These are phyloP conservation scores for Solanum sitiens DNA, from an alignment of 257 asterid species.

Conservation along the genomic window DNA sequence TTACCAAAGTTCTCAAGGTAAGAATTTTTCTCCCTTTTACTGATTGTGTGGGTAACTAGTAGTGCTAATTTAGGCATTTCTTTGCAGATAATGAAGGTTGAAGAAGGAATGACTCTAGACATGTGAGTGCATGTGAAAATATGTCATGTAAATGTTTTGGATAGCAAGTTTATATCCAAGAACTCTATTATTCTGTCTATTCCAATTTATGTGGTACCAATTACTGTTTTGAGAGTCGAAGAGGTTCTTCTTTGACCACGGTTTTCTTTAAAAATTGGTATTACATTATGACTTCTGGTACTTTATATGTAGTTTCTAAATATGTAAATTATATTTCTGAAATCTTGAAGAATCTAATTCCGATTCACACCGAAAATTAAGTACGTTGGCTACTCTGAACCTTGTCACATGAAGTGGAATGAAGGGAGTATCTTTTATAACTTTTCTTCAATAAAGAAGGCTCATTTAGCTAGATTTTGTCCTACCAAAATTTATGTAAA, in stretches of 20 bases:
- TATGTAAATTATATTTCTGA: not conserved
- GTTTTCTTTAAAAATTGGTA: not conserved
- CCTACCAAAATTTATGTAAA: not conserved
- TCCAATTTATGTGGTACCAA: not conserved
- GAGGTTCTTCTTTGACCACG: not conserved
- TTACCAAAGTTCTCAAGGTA: constrained; percentile 91
- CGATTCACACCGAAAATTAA: not conserved
- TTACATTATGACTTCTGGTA: not conserved
- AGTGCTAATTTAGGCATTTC: constrained; percentile 1
- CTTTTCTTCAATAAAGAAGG: not conserved
- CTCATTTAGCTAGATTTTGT: not conserved
- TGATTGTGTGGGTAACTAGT: not conserved
- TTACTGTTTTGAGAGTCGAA: not conserved
- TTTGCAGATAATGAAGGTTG: constrained; percentile 78
- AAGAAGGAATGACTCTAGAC: constrained; percentile 94
- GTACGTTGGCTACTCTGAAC: not conserved
- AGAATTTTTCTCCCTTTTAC: not conserved
- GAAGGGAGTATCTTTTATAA: not conserved
- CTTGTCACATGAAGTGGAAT: not conserved
- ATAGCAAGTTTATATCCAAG: not conserved
- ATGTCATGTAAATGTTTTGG: not conserved
- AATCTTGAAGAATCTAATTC: not conserved
- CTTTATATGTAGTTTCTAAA: not conserved
- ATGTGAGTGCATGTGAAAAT: constrained; percentile 41
- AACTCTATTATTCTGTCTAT: not conserved